Conservation (phyloP, 345 rosid genomes). For the Dipteronia sinensis region DNA sequence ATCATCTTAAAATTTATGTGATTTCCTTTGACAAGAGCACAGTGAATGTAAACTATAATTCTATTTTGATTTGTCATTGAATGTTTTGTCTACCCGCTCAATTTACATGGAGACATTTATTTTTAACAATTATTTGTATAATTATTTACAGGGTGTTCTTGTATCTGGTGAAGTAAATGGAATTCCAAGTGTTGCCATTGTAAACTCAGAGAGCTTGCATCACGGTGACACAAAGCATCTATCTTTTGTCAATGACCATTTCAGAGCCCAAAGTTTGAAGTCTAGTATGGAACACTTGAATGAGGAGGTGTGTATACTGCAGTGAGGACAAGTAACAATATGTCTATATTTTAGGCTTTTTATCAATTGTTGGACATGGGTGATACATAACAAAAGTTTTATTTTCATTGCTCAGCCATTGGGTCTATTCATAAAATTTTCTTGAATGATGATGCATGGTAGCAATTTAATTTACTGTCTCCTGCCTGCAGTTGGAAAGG, state of each 20-base stretch:
- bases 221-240: conserved; percentile 48
- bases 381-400: neutral
- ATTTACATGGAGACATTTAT: conserved; percentile 6
- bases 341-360: neutral
- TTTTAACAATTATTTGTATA: conserved; percentile 20
- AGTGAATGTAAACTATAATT: neutral
- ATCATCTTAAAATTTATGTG: neutral
- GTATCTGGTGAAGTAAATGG: conserved; percentile 43
- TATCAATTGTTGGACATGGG: conserved; percentile 13
- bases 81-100: conserved; percentile 4
- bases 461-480: conserved; percentile 20
- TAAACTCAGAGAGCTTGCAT: conserved; percentile 38
- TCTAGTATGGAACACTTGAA: conserved; percentile 90
- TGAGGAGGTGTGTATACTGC: conserved; percentile 62
- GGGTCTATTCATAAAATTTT: conserved; percentile 1
- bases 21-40: neutral
- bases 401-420: neutral
- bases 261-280: conserved; percentile 69
- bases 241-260: conserved; percentile 53
- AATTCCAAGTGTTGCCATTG: conserved; percentile 36
- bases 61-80: neutral
- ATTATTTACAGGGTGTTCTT: conserved; percentile 52
- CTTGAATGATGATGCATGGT: neutral
- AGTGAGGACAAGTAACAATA: conserved; percentile 11
- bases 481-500: conserved; percentile 68